Base-by-base conservation (phyloP, 495 filamentous ascomycete species). In the Aspergillus avenaceus region DNA sequence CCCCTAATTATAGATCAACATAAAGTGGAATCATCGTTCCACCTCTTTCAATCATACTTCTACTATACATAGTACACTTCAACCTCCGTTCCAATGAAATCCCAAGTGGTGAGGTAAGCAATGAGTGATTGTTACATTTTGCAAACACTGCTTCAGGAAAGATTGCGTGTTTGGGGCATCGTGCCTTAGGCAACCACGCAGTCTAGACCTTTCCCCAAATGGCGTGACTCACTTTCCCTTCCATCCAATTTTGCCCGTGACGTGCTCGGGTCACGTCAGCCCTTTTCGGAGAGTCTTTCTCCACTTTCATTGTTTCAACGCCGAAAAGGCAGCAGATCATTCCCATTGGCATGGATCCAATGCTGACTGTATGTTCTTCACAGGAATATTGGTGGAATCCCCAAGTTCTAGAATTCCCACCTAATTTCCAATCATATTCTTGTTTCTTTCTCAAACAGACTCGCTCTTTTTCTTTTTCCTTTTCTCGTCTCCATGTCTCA, bases 101-200 rank as follows among this genome's bases (percentile, higher is more conserved):
- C n/a, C n/a, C n/a, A n/a, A 45, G 31, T 48, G 51, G 55, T 58
- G 55, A 58, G 50, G 55, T 58, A 58, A 58, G 55, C 55, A 14
- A 8, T 18, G 34, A 13, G 21, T 23, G 13, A 23, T 23, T 14
- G 40, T 42, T 42, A 42, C 23, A 40, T 29, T 40, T 14, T 26
- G 2, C n/a, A n/a, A n/a, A n/a, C n/a, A 36, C n/a, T 19, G 6
- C 16, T 27, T 21, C 24, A 37, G 16, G 19, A 26, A 43, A 6
- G 55, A 58, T 53, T 58, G 55, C 50, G 55, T 29, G 50, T 38
- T 53, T 47, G 47, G 13, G 8, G 5, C 2, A 27, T 13, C 22
- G n/a, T 47, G 46, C 50, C 50, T 50, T 41, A 53, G 50, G 47
- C 47, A 13, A 24, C 4, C 12, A 6, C 13, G 18, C 21, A 40